phyloP scores from a whole-genome alignment of 495 filamentous ascomycete species.

The Friedmanniomyces endolithicus region DNA sequence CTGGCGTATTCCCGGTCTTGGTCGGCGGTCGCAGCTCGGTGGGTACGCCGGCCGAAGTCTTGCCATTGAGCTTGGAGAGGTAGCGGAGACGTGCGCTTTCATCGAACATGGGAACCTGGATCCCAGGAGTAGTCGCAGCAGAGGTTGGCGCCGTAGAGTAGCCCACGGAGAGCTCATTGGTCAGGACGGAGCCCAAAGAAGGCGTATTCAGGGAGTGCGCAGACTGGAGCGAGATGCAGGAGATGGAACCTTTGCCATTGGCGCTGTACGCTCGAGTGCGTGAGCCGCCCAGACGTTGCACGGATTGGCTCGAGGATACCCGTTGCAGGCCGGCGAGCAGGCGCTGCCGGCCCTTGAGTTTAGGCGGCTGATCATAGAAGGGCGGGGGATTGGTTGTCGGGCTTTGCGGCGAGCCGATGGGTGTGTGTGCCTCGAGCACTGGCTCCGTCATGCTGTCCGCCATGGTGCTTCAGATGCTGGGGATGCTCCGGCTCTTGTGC shows the following conservation, averaged over 20 bases:
- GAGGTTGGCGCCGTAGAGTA: constrained; percentile 56
- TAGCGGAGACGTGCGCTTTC: constrained; percentile 40
- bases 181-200: constrained; percentile 41
- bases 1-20: constrained; percentile 20
- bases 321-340: constrained; percentile 71
- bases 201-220: constrained; percentile 41
- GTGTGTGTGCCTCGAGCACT: neutral
- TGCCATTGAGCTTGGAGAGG: constrained; percentile 31
- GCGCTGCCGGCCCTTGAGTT: constrained; percentile 60
- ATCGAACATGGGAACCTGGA: constrained; percentile 31
- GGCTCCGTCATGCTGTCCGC: neutral
- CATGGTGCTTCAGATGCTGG: neutral
- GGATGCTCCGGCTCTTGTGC: neutral
- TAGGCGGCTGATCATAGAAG: constrained; percentile 28
- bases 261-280: constrained; percentile 47
- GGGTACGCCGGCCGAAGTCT: constrained; percentile 50
- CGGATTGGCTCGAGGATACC: constrained; percentile 74
- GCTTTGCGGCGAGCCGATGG: neutral
- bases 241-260: constrained; percentile 63
- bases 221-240: constrained; percentile 66
- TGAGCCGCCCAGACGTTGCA: constrained; percentile 50
- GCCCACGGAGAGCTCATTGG: constrained; percentile 49
- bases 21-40: constrained; percentile 46
- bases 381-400: constrained; percentile 1
- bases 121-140: constrained; percentile 38